Evolutionary conservation across 208 protist species (phyloP), one percentile per base, ranked within the genome.

Genomic region (Leptomonas pyrrhocoris): DNA sequence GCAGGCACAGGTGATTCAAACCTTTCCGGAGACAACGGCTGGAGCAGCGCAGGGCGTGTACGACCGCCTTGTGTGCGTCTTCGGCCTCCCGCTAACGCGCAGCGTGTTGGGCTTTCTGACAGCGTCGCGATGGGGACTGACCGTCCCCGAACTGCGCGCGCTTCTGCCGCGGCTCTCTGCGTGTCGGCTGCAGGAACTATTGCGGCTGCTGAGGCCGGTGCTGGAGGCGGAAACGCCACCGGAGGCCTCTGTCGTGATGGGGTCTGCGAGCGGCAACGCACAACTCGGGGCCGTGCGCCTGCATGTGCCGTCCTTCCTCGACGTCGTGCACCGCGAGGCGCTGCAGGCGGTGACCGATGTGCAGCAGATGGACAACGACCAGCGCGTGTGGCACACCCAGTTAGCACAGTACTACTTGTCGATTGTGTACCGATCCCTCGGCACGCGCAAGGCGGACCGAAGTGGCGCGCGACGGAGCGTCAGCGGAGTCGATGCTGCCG

Each of bases 181-280:
- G 8, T 72, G 74, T 12, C 73, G 80, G 23, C 81, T 96, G 42
- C 85, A 93, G 54, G 69, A 88, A 46, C 64, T 96, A 27, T 64
- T 96, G 38, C 88, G 91, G n/a, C 57, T 87, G 67, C 78, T 94
- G 69, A 78, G 86, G 9, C 88, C 88, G 0, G 75, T 81, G 3
- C 56, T 93, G 0, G 82, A 89, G 34, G 50, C 27, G 12, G 49
- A 79, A 21, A 42, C 12, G 13, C 66, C 66, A 28, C 36, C 48
- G 25, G 56, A 45, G 9, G 62, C 62, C 9, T 61, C 61, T 4
- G 70, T 70, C n/a, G 21, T 62, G n/a, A 62, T 83, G 45, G 54
- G 69, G 7, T 36, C 56, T 25, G 54, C 57, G 12, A 74, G 61
- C 30, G 81, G 83, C 61, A 86, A 87, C 56, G 76, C 67, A 28